Evolutionary conservation across 768 basidiomycete species (phyloP).

Genomic region (Lentinula edodes): DNA sequence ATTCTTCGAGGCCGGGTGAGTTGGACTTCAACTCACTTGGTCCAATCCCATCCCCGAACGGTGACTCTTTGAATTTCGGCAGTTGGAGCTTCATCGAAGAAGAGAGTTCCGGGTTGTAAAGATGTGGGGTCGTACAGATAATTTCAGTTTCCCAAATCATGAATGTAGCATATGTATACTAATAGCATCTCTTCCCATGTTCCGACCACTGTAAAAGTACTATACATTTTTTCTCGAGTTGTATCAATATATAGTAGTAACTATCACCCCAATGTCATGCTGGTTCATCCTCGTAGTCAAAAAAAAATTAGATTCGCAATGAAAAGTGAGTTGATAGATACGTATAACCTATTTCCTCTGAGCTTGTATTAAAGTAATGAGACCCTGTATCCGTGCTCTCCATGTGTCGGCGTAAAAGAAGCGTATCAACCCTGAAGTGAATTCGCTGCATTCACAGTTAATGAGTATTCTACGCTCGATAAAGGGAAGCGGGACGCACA

Average conservation of each 20-base stretch:
- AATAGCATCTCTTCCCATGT: not conserved
- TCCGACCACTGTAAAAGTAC: not conserved
- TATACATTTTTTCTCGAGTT: not conserved
- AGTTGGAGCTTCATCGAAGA: not conserved
- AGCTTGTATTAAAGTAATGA: slow-evolving; percentile 32
- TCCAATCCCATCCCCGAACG: not conserved
- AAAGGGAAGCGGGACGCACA: slow-evolving; percentile 40
- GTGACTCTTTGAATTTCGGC: not conserved
- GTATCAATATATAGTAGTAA: not conserved
- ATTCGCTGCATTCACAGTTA: slow-evolving; percentile 34
- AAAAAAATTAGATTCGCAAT: not conserved
- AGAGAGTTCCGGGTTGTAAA: not conserved
- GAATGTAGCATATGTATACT: not conserved
- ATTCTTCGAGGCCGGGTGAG: not conserved
- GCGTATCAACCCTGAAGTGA: slow-evolving; percentile 41
- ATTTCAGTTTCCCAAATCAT: too few relatives aligned
- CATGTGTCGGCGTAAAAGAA: slow-evolving; percentile 51
- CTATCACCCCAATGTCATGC: not conserved
- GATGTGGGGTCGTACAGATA: not conserved
- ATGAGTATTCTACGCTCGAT: not conserved
- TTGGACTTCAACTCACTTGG: not conserved
- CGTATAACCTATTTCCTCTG: slow-evolving; percentile 23
- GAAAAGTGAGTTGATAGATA: not conserved
- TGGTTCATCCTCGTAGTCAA: not conserved
- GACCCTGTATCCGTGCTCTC: slow-evolving; percentile 39